Base-by-base conservation (phyloP, 108 stramenopile genomes). In the Cyclostephanos invisitatus region DNA sequence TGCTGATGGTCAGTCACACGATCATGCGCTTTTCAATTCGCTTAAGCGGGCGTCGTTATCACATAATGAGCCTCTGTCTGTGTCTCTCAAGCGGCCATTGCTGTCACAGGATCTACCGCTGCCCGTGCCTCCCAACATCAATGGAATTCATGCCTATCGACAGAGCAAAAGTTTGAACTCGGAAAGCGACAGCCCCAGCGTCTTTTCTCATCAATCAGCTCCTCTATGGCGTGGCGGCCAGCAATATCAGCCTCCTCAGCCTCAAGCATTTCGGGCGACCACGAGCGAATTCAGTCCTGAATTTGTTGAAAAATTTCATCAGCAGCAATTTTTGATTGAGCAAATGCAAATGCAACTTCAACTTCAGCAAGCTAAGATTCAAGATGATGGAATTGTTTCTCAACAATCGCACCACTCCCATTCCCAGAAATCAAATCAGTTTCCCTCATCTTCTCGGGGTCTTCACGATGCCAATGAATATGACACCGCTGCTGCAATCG, bases 171-270 rank as follows among this genome's bases (percentile, higher is more conserved):
- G 40, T 8, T 7, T 1, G 0, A 40, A 11, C 40, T 40, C 40
- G 40, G 40, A 40, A 40, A 7, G 40, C 40, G 40, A 70, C 27
- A 72, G 48, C 53, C 57, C 35, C 7, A 77, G 76, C 36, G 11
- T 50, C 12, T 78, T 67, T 60, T 78, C 77, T 21, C 70, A 78
- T 49, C 77, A 78, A 21, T 78, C 77, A 37, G 65, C 70, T 24
- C 65, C 77, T n/a, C 65, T 71, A 47, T 71, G 70, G 57, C 40
- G 65, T 54, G 58, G 56, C 24, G 47, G 56, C 10, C 48, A 55
- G 15, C 47, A 38, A 17, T 62, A 66, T 50, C 62, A 62, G 12
- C 67, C 47, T 14, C 73, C 66, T 47, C 64, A 74, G 46, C 65
- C 22, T 27, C 47, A 49, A 48, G 48, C 47, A 7, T 65, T 50